Evolutionary conservation across 495 filamentous ascomycete genomes (phyloP), one percentile per base, ranked within the genome.

Genomic region (Talaromyces wortmannii): DNA sequence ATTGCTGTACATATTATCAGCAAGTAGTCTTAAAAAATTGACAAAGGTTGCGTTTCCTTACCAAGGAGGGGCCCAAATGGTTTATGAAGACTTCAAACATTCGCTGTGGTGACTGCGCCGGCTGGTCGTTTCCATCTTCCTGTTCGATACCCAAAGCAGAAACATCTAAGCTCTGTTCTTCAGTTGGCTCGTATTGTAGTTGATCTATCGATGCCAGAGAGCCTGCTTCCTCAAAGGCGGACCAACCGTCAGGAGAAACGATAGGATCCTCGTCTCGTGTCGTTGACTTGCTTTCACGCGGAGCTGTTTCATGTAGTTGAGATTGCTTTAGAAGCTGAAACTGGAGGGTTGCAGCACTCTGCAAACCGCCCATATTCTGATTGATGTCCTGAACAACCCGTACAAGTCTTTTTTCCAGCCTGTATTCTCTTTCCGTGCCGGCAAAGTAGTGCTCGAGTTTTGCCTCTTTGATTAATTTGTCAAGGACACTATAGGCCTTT

Each of bases 41-140:
- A 46, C 8, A 50, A 52, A 23, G 48, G 18, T 30, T 5, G 31
- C 31, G 12, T 4, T 6, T 5, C 29, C 62, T 65, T 78, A 85
- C 82, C 90, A 97, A 96, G 1, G 91, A 91, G 2, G 94, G 92
- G 0, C 94, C 94, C 36, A 98, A 71, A 58, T 92, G 83, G 12
- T 74, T 73, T 36, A 98, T 96, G 63, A 98, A 98, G 6, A 85
- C 73, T 6, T 87, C 83, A 61, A 97, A 97, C 49, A 97, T 91
- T 32, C 92, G 89, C 0, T 86, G 78, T 12, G 88, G 82, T 47
- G 80, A 83, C 48, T 29, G 60, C 31, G 45, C 54, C 0, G 63
- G 54, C 13, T 58, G 55, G 13, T 60, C 55, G 17, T 49, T 60
- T 12, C 48, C 49, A 17, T 56, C 50, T 8, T 55, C 59, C 31